Percentiles rank a stretch among this genome's conserved stretches.
These are phyloP conservation scores for Tolypocladium cylindrosporum DNA, from an alignment of 2,329 filamentous ascomycete genomes.

Conservation along the genomic window DNA sequence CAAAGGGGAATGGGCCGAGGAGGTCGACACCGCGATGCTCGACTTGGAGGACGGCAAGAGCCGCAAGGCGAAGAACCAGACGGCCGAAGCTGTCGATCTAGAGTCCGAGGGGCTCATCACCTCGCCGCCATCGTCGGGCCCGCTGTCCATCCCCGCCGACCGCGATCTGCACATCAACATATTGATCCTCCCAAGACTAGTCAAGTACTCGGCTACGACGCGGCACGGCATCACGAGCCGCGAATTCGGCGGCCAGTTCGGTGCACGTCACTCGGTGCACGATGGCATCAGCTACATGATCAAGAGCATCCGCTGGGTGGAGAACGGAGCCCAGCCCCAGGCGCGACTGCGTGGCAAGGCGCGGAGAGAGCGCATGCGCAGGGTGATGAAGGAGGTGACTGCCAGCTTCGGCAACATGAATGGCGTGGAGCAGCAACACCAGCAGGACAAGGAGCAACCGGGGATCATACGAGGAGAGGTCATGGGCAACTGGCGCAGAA, in stretches of 20 bases:
- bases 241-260: constrained; percentile 54
- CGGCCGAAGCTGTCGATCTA: constrained; percentile 19
- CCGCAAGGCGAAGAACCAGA: constrained; percentile 20
- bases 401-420: constrained; percentile 20
- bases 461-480: constrained; percentile 19
- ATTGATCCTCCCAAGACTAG: constrained; percentile 68
- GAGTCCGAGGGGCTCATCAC: constrained; percentile 34
- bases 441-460: constrained; percentile 13
- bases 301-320: constrained; percentile 72
- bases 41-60: constrained; percentile 33
- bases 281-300: constrained; percentile 89
- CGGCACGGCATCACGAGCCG: constrained; percentile 76
- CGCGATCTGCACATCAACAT: constrained; percentile 83
- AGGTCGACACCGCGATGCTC: constrained; percentile 61
- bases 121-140: constrained; percentile 47
- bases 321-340: constrained; percentile 56
- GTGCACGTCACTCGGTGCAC: constrained; percentile 42
- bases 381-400: constrained; percentile 43
- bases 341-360: constrained; percentile 45
- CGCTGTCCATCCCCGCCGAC: constrained; percentile 52
- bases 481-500: constrained; percentile 23
- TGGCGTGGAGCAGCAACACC: constrained; percentile 8
- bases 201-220: constrained; percentile 65
- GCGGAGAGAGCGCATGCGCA: constrained; percentile 45
- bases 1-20: constrained; percentile 74